Base-by-base conservation (phyloP, 2,329 filamentous ascomycete species). In the Claviceps sp. region DNA sequence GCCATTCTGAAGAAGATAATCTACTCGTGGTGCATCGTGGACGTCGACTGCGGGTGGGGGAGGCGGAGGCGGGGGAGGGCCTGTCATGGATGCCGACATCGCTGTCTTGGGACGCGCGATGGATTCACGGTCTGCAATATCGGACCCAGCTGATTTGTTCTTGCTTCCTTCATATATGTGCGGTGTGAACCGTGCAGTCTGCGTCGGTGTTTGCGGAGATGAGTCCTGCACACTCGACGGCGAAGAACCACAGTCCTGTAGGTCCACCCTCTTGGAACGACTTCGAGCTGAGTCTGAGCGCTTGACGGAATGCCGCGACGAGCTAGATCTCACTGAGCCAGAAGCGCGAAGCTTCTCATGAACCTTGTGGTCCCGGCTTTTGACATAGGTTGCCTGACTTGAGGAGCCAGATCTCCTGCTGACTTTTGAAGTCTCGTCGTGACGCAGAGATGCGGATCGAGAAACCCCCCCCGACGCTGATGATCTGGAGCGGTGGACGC, bases 1-100 rank as follows among this genome's bases (percentile, higher is more conserved):
- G 40, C 91, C 91, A 65, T 96, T 85, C 60, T 93, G 88, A 51
- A 96, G 76, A 17, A 97, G 74, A 64, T 97, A 97, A 64, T 97
- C 91, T 17, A 97, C 89, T 54, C 87, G 80, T 0, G 91, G 91
- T 13, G 83, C 77, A 42, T 88, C 82, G 44, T 83, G 74, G 49
- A 82, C 71, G 58, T 82, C 78, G 8, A 88, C 78, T 1, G 85
- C 82, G 1, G 88, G 85, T 2, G 86, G 78, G 1, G 78, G 73
- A 0, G 78, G 74, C 0, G 75, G 76, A 0, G 72, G 71, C 2
- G 69, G 70, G 4, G 75, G 69, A 38, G 63, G 36, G 51, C 58
- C 59, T 29, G 66, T 53, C 56, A 45, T 51, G 34, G 64, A 63
- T 11, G 65, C 61, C 44, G 67, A 64, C 5, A 68, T 72, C 64